Evolutionary conservation across 192 early-diverging fungal genomes (phyloP).

Genomic region (Backusella morwellensis): DNA sequence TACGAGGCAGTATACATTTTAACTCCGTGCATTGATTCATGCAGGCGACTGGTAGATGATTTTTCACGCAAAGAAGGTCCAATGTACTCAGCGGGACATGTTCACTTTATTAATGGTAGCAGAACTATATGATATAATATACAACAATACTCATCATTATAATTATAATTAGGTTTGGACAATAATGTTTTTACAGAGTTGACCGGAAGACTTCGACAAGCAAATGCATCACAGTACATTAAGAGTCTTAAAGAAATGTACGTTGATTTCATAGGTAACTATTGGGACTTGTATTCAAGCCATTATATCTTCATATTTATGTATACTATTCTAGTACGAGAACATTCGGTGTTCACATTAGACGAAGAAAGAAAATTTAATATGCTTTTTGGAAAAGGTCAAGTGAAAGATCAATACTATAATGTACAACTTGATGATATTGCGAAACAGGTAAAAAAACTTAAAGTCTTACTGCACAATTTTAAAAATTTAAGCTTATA

Average conservation of each 20-base stretch:
- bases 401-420: constrained; percentile 21
- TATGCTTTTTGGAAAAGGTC: constrained; percentile 19
- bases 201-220: constrained; percentile 38
- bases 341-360: constrained; percentile 31
- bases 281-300: neutral
- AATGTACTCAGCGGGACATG: constrained; percentile 61
- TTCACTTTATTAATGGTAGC: constrained; percentile 57
- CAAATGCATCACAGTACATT: constrained; percentile 55
- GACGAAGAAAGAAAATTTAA: constrained; percentile 26
- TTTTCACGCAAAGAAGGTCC: constrained; percentile 44
- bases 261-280: constrained; percentile 79
- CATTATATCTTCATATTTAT: neutral
- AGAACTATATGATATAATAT: neutral
- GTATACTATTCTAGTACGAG: constrained; percentile 20
- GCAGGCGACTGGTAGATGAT: constrained; percentile 60
- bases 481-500: neutral
- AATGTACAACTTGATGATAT: constrained; percentile 47
- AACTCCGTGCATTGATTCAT: constrained; percentile 58
- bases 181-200: constrained; percentile 61
- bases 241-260: constrained; percentile 73
- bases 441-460: constrained; percentile 51
- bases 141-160: neutral
- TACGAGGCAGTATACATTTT: constrained; percentile 63
- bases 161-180: constrained; percentile 51
- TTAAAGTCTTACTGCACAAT: neutral